phyloP scores from a whole-genome alignment of 495 filamentous ascomycete species.

The Podospora pseudocomata region DNA sequence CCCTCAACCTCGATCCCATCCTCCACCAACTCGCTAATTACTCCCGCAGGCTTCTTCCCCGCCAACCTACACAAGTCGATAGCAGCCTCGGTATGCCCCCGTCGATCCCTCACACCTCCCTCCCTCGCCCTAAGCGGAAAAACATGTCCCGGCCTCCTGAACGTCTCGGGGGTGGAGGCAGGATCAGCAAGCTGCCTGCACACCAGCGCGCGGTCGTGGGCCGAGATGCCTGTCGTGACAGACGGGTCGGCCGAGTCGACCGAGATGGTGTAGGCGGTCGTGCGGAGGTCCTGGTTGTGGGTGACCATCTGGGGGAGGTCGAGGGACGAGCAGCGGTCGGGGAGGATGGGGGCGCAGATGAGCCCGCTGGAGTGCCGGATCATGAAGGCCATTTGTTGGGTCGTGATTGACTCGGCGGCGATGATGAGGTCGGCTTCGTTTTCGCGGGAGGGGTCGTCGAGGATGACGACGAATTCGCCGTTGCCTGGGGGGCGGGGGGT shows the following conservation, averaged over 20 bases:
- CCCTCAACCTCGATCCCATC: constrained; percentile 63
- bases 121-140: constrained; percentile 76
- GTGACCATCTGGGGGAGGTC: constrained; percentile 86
- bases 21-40: constrained; percentile 84
- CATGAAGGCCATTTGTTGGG: constrained; percentile 92
- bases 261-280: constrained; percentile 87
- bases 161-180: constrained; percentile 50
- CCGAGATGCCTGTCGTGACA: constrained; percentile 85
- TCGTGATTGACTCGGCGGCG: constrained; percentile 78
- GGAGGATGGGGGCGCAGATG: constrained; percentile 80
- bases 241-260: constrained; percentile 70
- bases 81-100: constrained; percentile 90
- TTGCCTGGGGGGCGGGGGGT: constrained; percentile 48
- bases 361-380: constrained; percentile 84
- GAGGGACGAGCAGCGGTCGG: constrained; percentile 63
- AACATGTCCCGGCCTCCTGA: constrained; percentile 86
- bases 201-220: constrained; percentile 80
- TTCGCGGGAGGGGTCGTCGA: constrained; percentile 85
- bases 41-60: constrained; percentile 68
- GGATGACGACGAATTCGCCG: constrained; percentile 92
- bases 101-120: constrained; percentile 74
- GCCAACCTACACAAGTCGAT: constrained; percentile 81
- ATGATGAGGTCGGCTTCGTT: constrained; percentile 99
- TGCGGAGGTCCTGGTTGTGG: constrained; percentile 76
- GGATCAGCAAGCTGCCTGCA: constrained; percentile 75